phyloP scores from a whole-genome alignment of 257 asterid species.

The Verbascum thapsus region DNA sequence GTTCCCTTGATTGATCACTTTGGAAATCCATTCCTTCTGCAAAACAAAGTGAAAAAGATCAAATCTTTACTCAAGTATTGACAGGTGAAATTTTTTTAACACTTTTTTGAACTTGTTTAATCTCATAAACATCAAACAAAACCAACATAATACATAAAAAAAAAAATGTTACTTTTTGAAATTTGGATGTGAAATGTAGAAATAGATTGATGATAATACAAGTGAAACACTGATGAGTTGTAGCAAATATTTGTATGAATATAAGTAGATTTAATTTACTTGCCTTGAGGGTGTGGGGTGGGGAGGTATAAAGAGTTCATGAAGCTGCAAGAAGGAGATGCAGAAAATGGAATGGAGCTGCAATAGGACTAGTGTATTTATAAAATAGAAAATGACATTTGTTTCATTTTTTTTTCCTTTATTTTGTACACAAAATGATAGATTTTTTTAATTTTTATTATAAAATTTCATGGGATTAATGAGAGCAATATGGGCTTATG shows the following conservation, averaged over 20 bases:
- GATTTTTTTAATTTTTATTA: not conserved
- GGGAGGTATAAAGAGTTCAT: no score
- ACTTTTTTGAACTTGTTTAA: constrained; percentile 5
- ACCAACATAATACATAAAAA: not conserved
- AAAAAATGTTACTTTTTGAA: not conserved
- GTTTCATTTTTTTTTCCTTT: constrained; percentile 20
- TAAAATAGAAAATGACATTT: constrained; percentile 34
- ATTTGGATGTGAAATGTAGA: constrained; percentile 22
- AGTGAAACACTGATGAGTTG: constrained; percentile 10
- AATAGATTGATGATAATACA: constrained; percentile 16
- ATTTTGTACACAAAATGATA: not conserved
- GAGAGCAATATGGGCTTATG: constrained; percentile 23
- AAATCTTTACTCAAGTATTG: no score
- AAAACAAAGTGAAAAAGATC: constrained; percentile 2
- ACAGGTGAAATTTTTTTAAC: no score
- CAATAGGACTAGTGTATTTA: constrained; percentile 46
- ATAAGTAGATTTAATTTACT: not conserved
- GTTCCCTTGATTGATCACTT: constrained; percentile 67
- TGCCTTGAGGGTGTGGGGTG: constrained; percentile 24
- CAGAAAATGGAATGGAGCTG: constrained; percentile 51
- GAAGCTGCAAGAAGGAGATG: no score
- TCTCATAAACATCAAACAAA: constrained; percentile 15
- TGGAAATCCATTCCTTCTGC: constrained; percentile 55
- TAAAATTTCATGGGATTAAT: constrained; percentile 6
- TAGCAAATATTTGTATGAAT: not conserved